phyloP scores from a whole-genome alignment of 371 early-diverging fungal genomes.

The Circinella umbellata region DNA sequence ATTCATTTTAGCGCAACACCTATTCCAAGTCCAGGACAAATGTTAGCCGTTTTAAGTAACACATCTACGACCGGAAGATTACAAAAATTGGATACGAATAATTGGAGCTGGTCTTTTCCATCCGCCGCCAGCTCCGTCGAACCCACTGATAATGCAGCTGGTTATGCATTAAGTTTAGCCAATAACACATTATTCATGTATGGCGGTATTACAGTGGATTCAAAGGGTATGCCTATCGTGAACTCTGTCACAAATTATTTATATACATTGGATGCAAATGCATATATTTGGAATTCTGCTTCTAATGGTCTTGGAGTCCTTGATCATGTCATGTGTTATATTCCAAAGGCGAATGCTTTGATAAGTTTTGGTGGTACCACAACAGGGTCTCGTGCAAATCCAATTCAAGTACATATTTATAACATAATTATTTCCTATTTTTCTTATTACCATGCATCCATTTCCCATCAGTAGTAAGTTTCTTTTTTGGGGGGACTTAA shows the following conservation, averaged over 20 bases:
- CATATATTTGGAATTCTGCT: constrained; percentile 21
- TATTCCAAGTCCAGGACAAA: constrained; percentile 26
- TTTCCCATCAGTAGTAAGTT: too few relatives aligned
- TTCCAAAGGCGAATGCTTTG: constrained; percentile 25
- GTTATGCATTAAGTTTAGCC: constrained; percentile 19
- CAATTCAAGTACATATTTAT: constrained; percentile 4
- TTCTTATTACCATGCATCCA: not conserved
- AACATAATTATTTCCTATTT: not conserved
- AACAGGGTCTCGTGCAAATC: constrained; percentile 18
- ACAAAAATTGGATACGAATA: constrained; percentile 27
- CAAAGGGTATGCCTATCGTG: constrained; percentile 14
- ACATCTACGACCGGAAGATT: constrained; percentile 17
- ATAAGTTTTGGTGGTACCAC: constrained; percentile 31
- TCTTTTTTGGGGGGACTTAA: too few relatives aligned
- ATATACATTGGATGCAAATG: constrained; percentile 24
- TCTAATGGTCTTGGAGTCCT: constrained; percentile 26
- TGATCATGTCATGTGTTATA: constrained; percentile 28
- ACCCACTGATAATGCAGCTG: constrained; percentile 16
- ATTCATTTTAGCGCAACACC: constrained; percentile 19
- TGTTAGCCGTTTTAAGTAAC: constrained; percentile 25
- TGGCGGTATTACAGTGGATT: constrained; percentile 24
- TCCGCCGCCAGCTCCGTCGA: constrained; percentile 8
- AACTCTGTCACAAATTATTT: constrained; percentile 22
- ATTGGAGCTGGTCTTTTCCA: constrained; percentile 31
- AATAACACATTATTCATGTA: constrained; percentile 28